Evolutionary conservation across 441 rosid species (phyloP), one percentile per base, ranked within the genome.

Genomic region (Populus hybrid): DNA sequence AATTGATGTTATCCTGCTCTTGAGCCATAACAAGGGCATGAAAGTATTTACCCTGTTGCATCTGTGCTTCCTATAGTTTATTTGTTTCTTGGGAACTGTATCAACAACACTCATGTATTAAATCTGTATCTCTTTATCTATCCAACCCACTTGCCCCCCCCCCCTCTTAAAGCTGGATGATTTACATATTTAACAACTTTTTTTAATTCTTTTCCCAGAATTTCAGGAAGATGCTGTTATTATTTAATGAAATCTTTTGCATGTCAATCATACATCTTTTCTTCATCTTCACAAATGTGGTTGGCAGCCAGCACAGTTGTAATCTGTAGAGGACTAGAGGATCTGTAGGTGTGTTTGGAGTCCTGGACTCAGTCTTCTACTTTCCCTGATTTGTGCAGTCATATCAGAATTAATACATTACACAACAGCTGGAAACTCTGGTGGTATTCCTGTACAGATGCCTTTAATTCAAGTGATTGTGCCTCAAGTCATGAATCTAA

Each of bases 381-480:
- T 69, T 77, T 76, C 54, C 72, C 63, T 79, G 71, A 35, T 84
- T 68, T 70, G 81, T 84, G 89, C 97, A 94, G 99, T 97, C 73
- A 81, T 92, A 70, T 95, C 98, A 59, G 98, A 97, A 85, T 85
- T 97, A 85, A 97, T 95, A 87, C 97, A 97, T 85, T 90, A 92
- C 83, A 88, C 99, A 57, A 92, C 97, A 63, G 86, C 95, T 8
- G 83, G 83, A 79, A 86, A 85, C 77, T 90, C 99, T 86, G 98
- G 93, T 81, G 99, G 92, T 73, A 87, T 88, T 81, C 79, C 91
- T 76, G 90, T 89, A 42, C 97, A 95, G 80, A 88, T 92, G 90
- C 97, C 97, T 79, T 85, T 97, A 73, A 95, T 97, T 87, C 97
- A 92, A 91, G 92, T 90, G 36, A 91, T 97, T 86, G 97, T 93